Base-by-base conservation (phyloP, 2,329 filamentous ascomycete genomes). In the Cordyceps javanica region DNA sequence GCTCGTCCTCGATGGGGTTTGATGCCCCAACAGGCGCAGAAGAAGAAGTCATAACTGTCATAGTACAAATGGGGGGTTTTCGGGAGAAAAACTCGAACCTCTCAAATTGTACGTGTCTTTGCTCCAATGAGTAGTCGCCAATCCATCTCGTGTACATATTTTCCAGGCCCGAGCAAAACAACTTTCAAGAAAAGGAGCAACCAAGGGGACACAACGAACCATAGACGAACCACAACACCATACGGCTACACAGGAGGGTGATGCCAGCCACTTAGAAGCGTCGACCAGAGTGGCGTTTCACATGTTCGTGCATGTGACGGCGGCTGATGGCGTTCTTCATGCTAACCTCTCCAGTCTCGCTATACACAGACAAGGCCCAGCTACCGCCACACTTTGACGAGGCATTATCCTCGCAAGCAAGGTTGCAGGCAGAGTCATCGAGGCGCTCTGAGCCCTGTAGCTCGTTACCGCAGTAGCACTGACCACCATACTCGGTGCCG, bases 391-490 rank as follows among this genome's bases (percentile, higher is more conserved):
- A 85, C 6, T 71, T 71, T 64, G 82, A 69, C 11, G 64, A 67
- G 2, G 60, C 60, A 61, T 82, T 75, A 23, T 79, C 81, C 53
- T 75, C 73, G 65, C 82, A 85, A 1, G 75, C 68, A 59, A 73
- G 74, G 34, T 68, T 67, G 69, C 82, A 85, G 13, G 65, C 62
- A 8, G 65, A 68, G 3, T 79, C 77, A 45, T 75, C 73, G 19
- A 82, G 64, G 60, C 72, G 69, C 49, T 72, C 66, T 28, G 71
- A 73, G 42, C 70, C 69, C 6, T 61, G 54, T 25, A 68, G 62
- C 26, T 64, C 62, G 57, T 72, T 68, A 49, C 73, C 77, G 62
- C 79, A 85, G 70, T 76, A 83, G 69, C 81, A 84, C 65, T 83
- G 75, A n/a, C 69, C 69, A 23, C 69, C 71, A 62, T 77, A 80